Evolutionary conservation across 129 eudicot species (phyloP), one percentile per base, ranked within the genome.

Genomic region (Pittosporum tobira): DNA sequence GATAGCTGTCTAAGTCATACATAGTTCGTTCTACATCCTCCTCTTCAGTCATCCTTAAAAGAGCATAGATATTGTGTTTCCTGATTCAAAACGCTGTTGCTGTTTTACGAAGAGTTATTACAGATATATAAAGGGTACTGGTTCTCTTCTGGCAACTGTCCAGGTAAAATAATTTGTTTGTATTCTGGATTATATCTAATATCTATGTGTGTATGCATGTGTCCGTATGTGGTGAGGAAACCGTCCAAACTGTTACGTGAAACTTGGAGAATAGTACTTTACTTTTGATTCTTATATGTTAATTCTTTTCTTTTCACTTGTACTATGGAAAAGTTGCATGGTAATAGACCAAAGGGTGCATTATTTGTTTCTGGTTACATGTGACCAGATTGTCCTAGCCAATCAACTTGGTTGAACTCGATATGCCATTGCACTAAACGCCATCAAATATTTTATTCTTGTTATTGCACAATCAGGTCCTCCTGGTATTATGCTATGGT

Each of bases 81-180:
- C 94, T 59, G 94, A 87, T 73, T 93, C 99, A 21, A 84, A 60
- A 64, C 85, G 96, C 59, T 93, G 99, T 69, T 93, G 99, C 57
- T 93, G 99, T 72, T 93, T 93, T 50, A 93, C 99, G 37, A 87
- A 93, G 76, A 93, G 99, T 79, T 93, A 93, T 50, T 93, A 72
- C 73, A 84, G 99, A 23, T 93, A 84, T 62, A 91, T 93, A 34
- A 93, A 93, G 84, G 96, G 99, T 31, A 87, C 96, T 9, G 99
- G 99, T 40, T 93, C 99, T 55, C 85, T 87, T 65, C 68, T 93
- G 77, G 91, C 99, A 25, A 84, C 88, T 12, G 59, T 71, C 27
- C 81, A 79, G 79, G 95, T 86, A 79, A 37, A 50, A 9, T 37
- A 16, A 50, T 26, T 55, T 48, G 20, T 25, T 46, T 43, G 14